Percentiles rank a stretch among this genome's conserved stretches.
These are phyloP conservation scores for Pholiota molesta DNA, from an alignment of 768 basidiomycete species.

Conservation along the genomic window DNA sequence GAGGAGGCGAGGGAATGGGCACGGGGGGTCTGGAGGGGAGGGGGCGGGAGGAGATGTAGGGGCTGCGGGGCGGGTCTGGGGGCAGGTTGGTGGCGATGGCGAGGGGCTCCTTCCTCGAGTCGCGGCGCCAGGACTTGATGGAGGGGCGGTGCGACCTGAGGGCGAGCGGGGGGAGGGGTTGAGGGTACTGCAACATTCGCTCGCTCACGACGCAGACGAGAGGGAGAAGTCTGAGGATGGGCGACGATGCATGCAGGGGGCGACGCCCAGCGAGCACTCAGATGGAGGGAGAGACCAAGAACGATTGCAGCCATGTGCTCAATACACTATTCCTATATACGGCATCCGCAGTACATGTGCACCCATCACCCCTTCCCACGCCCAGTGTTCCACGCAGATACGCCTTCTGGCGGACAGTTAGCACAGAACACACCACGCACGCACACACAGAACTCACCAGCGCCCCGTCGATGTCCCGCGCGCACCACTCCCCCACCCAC, in stretches of 20 bases:
- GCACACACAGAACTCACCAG: conserved; percentile 39
- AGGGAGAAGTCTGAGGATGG: conserved; percentile 55
- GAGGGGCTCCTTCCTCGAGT: conserved; percentile 39
- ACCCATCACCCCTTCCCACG: conserved; percentile 37
- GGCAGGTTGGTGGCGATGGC: conserved; percentile 37
- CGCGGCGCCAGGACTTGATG: conserved; percentile 24
- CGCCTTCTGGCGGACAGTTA: conserved; percentile 57
- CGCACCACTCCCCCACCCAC: conserved; percentile 47
- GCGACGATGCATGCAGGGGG: conserved; percentile 45
- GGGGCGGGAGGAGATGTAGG: conserved; percentile 40
- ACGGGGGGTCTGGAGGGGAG: conserved; percentile 28
- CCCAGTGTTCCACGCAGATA: conserved; percentile 41
- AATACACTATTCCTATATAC: conserved; percentile 23
- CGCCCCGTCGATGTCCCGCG: conserved; percentile 46
- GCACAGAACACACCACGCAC: conserved; percentile 35
- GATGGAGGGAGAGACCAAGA: conserved; percentile 22
- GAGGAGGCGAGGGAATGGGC: conserved; percentile 33
- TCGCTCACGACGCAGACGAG: conserved; percentile 41
- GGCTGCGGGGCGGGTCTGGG: conserved; percentile 39
- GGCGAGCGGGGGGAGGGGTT: conserved; percentile 44
- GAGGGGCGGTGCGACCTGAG: conserved; percentile 31
- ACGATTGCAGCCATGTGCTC: conserved; percentile 16
- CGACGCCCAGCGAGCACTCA: conserved; percentile 20
- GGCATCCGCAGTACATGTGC: conserved; percentile 21
- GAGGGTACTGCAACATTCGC: conserved; percentile 63